These are phyloP conservation scores for Allomyces javanicus DNA, from an alignment of 192 early-diverging fungal species.

Conservation along the genomic window DNA sequence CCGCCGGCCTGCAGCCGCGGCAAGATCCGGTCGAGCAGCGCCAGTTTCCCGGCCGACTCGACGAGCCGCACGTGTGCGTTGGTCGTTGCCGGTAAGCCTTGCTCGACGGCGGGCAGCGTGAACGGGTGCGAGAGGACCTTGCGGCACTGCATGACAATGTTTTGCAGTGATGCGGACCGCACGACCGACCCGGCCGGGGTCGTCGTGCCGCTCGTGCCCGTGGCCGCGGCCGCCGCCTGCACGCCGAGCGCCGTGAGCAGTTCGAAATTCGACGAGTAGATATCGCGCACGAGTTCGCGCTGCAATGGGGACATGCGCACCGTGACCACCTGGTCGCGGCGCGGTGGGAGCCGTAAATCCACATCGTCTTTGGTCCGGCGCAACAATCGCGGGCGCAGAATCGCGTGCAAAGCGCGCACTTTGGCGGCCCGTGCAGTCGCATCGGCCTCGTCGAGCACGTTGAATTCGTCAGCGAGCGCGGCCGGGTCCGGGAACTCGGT, in stretches of 20 bases:
- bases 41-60: constrained; percentile 41
- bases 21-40: constrained; percentile 43
- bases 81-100: too few species aligned
- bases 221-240: constrained; percentile 10
- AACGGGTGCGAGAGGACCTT: constrained; percentile 57
- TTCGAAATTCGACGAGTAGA: constrained; percentile 31
- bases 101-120: constrained; percentile 23
- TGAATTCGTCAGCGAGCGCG: constrained; percentile 28
- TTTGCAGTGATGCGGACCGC: constrained; percentile 8
- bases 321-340: constrained; percentile 46
- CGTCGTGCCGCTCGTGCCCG: constrained; percentile 1
- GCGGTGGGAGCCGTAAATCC: constrained; percentile 30
- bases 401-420: constrained; percentile 42
- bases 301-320: constrained; percentile 43
- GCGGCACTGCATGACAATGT: constrained; percentile 45
- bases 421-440: background rate
- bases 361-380: constrained; percentile 45
- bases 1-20: constrained; percentile 32
- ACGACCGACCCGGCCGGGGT: background rate
- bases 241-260: constrained; percentile 19
- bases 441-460: constrained; percentile 23
- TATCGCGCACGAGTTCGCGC: constrained; percentile 44
- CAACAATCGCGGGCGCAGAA: constrained; percentile 45
- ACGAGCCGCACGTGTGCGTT: constrained; percentile 29
- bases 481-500: constrained; percentile 32